These are phyloP conservation scores for Solanum ahanhuiri DNA, from an alignment of 257 asterid species.

Conservation along the genomic window DNA sequence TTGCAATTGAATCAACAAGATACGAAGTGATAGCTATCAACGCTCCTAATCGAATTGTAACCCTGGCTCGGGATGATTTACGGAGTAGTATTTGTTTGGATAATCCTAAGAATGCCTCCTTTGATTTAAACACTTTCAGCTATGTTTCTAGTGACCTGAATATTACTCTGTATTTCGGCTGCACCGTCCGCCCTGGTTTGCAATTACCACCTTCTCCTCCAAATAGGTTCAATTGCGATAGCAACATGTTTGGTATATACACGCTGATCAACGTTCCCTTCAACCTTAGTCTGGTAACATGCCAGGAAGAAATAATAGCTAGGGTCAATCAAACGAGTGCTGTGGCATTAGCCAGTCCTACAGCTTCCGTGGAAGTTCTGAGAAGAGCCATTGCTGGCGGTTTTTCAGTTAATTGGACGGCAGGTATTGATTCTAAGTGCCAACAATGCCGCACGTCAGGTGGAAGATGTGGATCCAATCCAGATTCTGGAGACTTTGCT, in stretches of 20 bases:
- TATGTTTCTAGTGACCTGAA: slow-evolving; percentile 10
- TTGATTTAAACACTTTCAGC: slow-evolving; percentile 13
- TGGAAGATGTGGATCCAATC: slow-evolving; percentile 45
- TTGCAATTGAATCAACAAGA: slow-evolving; percentile 4
- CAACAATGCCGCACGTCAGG: slow-evolving; percentile 11
- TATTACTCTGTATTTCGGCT: slow-evolving; percentile 34
- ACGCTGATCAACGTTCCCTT: neutral
- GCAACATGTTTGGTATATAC: neutral
- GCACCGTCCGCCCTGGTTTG: neutral
- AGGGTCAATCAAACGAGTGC: slow-evolving; percentile 15
- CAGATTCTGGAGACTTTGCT: slow-evolving; percentile 5
- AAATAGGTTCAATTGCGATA: slow-evolving; percentile 1
- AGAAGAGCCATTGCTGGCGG: slow-evolving; percentile 22
- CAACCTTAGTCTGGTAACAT: neutral
- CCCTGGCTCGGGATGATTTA: slow-evolving; percentile 38
- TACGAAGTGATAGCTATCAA: slow-evolving; percentile 14
- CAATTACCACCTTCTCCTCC: neutral
- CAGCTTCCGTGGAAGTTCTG: neutral
- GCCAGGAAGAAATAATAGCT: slow-evolving; percentile 14
- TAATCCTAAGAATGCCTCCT: slow-evolving; percentile 1
- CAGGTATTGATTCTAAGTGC: slow-evolving; percentile 10
- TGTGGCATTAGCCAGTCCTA: neutral
- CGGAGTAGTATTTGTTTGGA: slow-evolving; percentile 11
- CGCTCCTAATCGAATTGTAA: neutral
- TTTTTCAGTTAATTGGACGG: slow-evolving; percentile 36